Conservation (phyloP, 2,329 filamentous ascomycete genomes). For the Chaetomium sp. region DNA sequence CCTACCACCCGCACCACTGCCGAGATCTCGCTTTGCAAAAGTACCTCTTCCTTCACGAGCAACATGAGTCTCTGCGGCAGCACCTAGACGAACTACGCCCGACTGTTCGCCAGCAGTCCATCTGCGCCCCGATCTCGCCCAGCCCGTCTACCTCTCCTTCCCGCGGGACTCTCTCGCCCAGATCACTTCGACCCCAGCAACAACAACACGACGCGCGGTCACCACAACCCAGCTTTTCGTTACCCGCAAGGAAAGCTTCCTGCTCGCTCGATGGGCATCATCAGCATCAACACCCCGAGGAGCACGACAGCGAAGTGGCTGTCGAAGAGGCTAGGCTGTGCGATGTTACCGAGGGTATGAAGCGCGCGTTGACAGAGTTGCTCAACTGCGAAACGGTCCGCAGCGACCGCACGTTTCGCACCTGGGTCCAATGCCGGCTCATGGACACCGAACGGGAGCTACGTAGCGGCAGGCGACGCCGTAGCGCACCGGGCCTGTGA, state of each 20-base stretch:
- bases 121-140: slow-evolving; percentile 30
- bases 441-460: slow-evolving; percentile 57
- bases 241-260: slow-evolving; percentile 23
- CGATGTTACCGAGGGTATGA: slow-evolving; percentile 55
- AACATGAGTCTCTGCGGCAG: slow-evolving; percentile 46
- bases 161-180: slow-evolving; percentile 52
- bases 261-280: slow-evolving; percentile 24
- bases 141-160: slow-evolving; percentile 56
- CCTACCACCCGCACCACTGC: slow-evolving; percentile 26
- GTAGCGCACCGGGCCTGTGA: slow-evolving; percentile 30
- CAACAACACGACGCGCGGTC: slow-evolving; percentile 27
- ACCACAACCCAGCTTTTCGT: slow-evolving; percentile 24
- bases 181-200: slow-evolving; percentile 43
- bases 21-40: slow-evolving; percentile 47
- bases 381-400: slow-evolving; percentile 54
- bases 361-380: slow-evolving; percentile 54
- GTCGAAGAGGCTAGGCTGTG: slow-evolving; percentile 48
- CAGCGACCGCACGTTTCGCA: slow-evolving; percentile 44
- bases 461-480: slow-evolving; percentile 44
- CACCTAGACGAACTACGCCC: slow-evolving; percentile 47
- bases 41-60: slow-evolving; percentile 47
- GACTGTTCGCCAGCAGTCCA: slow-evolving; percentile 20
- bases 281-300: neutral
- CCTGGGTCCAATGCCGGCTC: slow-evolving; percentile 52
- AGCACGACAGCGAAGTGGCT: slow-evolving; percentile 32